Percentiles rank a stretch among this genome's conserved stretches.
Evolutionary conservation across 2,329 filamentous ascomycete genomes (phyloP).

Genomic region (Ilyonectria mors-panacis): DNA sequence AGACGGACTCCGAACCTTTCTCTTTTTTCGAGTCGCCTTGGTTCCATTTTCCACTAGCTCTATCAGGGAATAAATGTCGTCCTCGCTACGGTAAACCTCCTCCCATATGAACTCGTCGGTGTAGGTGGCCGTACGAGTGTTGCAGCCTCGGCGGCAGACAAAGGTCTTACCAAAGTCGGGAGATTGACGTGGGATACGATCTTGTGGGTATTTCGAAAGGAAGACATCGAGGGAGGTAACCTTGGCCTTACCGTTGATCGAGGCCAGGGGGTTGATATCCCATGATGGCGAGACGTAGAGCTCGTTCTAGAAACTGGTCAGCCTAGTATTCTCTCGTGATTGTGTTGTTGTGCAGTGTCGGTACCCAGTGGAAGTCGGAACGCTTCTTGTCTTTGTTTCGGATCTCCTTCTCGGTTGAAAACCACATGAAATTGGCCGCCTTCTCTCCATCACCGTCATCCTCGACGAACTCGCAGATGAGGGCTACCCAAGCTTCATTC

Average conservation of each 20-base stretch:
- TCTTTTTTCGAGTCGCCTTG: conserved; percentile 69
- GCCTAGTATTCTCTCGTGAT: neutral
- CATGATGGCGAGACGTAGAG: conserved; percentile 91
- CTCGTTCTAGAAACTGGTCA: conserved; percentile 74
- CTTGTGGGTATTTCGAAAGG: conserved; percentile 78
- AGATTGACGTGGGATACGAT: conserved; percentile 80
- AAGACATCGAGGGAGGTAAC: conserved; percentile 83
- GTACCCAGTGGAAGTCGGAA: conserved; percentile 80
- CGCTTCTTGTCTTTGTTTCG: conserved; percentile 87
- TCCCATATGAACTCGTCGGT: conserved; percentile 96
- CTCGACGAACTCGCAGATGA: conserved; percentile 87
- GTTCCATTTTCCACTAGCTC: conserved; percentile 80
- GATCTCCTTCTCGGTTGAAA: conserved; percentile 92
- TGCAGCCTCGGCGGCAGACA: conserved; percentile 90
- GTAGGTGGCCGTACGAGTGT: conserved; percentile 89
- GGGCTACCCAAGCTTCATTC: conserved; percentile 92
- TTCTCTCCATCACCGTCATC: conserved; percentile 77
- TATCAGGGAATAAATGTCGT: conserved; percentile 75
- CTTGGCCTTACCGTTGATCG: conserved; percentile 90
- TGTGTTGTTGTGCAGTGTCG: conserved; percentile 33
- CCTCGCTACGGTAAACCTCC: conserved; percentile 79
- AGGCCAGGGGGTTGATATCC: conserved; percentile 88
- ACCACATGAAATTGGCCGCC: conserved; percentile 94
- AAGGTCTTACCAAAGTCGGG: conserved; percentile 89
- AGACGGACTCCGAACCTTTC: conserved; percentile 51